Percentiles rank a stretch among this genome's conserved stretches.
Evolutionary conservation across 352 stramenopile species (phyloP).

Genomic region (Phytophthora capsici): DNA sequence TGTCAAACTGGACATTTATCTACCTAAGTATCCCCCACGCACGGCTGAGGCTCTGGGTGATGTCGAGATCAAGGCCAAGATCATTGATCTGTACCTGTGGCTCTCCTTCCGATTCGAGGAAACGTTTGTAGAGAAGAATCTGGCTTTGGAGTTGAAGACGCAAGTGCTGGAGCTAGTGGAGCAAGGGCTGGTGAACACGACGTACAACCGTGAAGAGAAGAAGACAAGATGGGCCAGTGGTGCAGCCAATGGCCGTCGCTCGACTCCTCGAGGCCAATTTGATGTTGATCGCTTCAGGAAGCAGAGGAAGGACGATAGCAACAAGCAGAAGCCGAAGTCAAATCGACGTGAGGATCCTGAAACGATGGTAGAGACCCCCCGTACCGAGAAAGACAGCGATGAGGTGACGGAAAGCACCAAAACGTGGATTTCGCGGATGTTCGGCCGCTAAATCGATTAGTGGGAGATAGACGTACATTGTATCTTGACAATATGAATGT

Average conservation of each 20-base stretch:
- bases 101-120: constrained; percentile 91
- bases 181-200: constrained; percentile 77
- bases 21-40: constrained; percentile 71
- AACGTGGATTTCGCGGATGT: constrained; percentile 18
- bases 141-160: constrained; percentile 71
- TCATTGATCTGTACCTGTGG: constrained; percentile 96
- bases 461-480: constrained; percentile 5
- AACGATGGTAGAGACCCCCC: not conserved
- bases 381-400: not conserved
- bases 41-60: constrained; percentile 86
- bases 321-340: no score
- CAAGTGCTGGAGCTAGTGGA: constrained; percentile 75
- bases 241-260: constrained; percentile 21
- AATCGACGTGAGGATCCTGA: not conserved
- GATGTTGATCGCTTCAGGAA: constrained; percentile 18
- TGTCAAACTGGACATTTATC: constrained; percentile 84
- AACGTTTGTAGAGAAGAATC: constrained; percentile 78
- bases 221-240: constrained; percentile 45
- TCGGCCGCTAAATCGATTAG: constrained; percentile 7
- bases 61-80: constrained; percentile 92
- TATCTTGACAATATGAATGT: no score
- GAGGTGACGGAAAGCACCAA: constrained; percentile 4
- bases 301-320: not conserved
- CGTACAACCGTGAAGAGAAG: constrained; percentile 64
- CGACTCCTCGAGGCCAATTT: not conserved